phyloP scores from a whole-genome alignment of 306 rosid species.

The Trichosanthes truncata region DNA sequence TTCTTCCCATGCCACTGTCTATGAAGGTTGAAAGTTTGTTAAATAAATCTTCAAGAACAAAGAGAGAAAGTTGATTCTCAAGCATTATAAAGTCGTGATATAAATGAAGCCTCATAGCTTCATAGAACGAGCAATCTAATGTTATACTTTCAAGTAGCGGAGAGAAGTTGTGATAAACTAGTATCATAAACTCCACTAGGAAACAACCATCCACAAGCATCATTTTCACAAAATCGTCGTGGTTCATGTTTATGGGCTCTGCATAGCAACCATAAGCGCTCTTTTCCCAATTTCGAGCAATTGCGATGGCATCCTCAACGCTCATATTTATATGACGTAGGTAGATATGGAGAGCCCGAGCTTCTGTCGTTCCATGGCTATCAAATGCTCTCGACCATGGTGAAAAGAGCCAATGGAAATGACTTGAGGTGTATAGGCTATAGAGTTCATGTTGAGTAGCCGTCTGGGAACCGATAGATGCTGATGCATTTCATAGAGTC shows the following conservation, averaged over 20 bases:
- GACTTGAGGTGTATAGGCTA: conserved; percentile 39
- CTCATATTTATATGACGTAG: background rate
- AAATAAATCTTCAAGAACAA: too few species aligned
- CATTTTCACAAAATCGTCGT: conserved; percentile 37
- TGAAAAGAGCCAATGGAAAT: conserved; percentile 67
- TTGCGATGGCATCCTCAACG: conserved; percentile 11
- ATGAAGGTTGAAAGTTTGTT: too few species aligned
- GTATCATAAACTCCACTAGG: conserved; percentile 18
- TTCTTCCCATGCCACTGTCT: too few species aligned
- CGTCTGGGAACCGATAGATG: background rate
- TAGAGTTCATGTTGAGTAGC: background rate
- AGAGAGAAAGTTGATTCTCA: too few species aligned
- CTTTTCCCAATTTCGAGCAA: conserved; percentile 23
- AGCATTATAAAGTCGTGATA: too few species aligned
- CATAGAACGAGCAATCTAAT: too few species aligned
- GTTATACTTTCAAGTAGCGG: too few species aligned
- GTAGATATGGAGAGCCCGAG: conserved; percentile 32
- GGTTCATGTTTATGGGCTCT: background rate
- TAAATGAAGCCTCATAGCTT: too few species aligned
- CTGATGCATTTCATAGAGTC: background rate
- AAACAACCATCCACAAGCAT: conserved; percentile 64
- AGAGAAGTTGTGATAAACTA: too few species aligned
- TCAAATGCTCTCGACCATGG: conserved; percentile 27
- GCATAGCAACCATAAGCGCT: conserved; percentile 50
- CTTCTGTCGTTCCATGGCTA: conserved; percentile 58